Evolutionary conservation across 106 monocot genomes (phyloP).

Genomic region (Narthecium ossifragum): DNA sequence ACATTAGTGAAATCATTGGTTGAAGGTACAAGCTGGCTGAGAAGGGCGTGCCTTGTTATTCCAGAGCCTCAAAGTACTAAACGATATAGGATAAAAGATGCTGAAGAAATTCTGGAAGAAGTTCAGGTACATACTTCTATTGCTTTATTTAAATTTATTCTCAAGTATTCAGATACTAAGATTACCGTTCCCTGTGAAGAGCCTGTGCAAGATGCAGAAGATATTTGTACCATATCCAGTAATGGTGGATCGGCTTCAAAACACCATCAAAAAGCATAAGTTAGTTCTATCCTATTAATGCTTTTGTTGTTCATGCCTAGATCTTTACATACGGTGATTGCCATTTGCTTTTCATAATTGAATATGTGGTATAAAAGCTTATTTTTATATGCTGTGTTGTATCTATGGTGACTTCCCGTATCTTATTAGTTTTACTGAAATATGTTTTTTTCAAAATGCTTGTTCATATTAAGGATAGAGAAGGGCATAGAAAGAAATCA

Average conservation of each 20-base stretch:
- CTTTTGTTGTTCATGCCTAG: not conserved
- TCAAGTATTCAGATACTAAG: not conserved
- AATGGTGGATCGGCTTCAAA: conserved; percentile 43
- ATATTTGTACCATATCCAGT: conserved; percentile 32
- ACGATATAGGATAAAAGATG: conserved; percentile 38
- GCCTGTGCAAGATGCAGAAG: conserved; percentile 33
- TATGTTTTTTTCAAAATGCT: too few relatives aligned
- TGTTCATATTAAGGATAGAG: too few relatives aligned
- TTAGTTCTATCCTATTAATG: conserved; percentile 17
- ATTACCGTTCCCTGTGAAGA: not conserved
- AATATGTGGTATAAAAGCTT: too few relatives aligned
- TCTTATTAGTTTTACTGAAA: too few relatives aligned
- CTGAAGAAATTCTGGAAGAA: conserved; percentile 49
- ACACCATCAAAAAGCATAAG: conserved; percentile 53
- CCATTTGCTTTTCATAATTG: too few relatives aligned
- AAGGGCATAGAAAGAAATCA: too few relatives aligned
- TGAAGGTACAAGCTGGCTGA: conserved; percentile 40
- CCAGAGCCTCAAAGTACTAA: conserved; percentile 22
- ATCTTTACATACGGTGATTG: too few relatives aligned
- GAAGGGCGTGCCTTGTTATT: conserved; percentile 31
- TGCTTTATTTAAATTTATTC: not conserved
- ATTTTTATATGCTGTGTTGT: too few relatives aligned
- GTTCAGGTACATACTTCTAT: conserved; percentile 27
- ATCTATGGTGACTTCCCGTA: too few relatives aligned
- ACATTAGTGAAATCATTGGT: conserved; percentile 24